Conservation (phyloP, 208 protist species). For the Acanthamoeba sp. region DNA sequence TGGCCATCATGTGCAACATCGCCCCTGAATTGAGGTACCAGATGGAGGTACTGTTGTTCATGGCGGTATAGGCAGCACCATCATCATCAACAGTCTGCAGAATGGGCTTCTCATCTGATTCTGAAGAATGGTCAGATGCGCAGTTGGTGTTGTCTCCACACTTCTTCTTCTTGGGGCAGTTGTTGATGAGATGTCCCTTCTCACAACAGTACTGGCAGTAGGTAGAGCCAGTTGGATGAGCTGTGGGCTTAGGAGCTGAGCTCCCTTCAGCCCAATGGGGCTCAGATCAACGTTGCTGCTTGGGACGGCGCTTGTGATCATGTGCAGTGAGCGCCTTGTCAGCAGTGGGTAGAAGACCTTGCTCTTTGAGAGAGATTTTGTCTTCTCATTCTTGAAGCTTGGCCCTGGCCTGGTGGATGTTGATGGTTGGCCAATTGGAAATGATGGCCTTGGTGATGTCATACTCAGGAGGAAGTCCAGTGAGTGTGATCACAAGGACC, state of each 20-base stretch:
- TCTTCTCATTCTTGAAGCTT: neutral
- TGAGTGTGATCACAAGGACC: constrained; percentile 2
- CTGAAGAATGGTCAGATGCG: too few species aligned
- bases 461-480: too few species aligned
- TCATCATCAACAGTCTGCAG: neutral
- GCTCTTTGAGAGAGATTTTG: constrained; percentile 17
- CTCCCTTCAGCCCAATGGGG: neutral
- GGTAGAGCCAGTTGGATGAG: neutral
- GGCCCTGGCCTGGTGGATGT: too few species aligned
- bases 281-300: neutral
- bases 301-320: neutral
- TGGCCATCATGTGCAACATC: constrained; percentile 1
- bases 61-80: neutral
- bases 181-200: neutral
- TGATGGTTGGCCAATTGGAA: too few species aligned
- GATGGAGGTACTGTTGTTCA: constrained; percentile 24
- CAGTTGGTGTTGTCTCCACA: neutral
- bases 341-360: neutral
- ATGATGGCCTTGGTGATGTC: too few species aligned
- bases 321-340: neutral
- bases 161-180: constrained; percentile 16
- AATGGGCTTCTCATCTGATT: neutral
- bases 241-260: too few species aligned
- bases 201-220: neutral
- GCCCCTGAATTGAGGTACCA: too few species aligned